Evolutionary conservation across 495 filamentous ascomycete species (phyloP).

Genomic region (Barbatosphaeria neglecta): DNA sequence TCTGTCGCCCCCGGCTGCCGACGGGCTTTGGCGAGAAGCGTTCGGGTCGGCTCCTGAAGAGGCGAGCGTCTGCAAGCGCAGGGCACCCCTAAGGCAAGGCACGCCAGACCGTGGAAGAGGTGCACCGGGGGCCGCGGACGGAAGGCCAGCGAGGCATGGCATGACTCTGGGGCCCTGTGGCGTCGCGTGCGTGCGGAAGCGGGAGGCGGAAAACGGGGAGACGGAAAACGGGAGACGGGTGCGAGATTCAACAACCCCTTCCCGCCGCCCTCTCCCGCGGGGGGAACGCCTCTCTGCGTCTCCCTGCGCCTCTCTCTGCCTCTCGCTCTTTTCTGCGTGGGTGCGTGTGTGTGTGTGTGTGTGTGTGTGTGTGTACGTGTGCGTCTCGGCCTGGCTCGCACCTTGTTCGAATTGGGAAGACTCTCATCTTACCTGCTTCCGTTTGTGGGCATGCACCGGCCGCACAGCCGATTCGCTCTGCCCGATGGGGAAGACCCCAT

Average conservation of each 20-base stretch:
- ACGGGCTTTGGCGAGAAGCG: not conserved
- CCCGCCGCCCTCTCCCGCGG: not conserved
- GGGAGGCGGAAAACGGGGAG: no score
- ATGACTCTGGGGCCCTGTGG: not conserved
- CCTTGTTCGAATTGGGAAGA: conserved; percentile 1
- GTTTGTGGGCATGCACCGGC: conserved; percentile 17
- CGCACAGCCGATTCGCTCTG: conserved; percentile 13
- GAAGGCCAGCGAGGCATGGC: not conserved
- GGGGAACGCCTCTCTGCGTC: not conserved
- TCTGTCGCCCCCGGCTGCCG: not conserved
- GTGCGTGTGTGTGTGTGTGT: no score
- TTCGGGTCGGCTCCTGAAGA: not conserved
- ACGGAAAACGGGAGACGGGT: no score
- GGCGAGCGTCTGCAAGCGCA: no score
- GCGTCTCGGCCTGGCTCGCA: not conserved
- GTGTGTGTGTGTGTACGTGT: no score
- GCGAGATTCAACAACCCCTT: not conserved
- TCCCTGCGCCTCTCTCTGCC: no score
- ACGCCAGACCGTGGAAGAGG: no score
- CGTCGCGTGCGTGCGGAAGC: no score
- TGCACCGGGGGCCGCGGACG: no score
- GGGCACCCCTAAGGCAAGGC: no score
- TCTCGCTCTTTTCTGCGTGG: no score
- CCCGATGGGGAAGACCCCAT: not conserved
- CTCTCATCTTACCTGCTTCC: conserved; percentile 4